A percentile compares a stretch with the other conserved stretches of the same genome.
phyloP scores from a whole-genome alignment of 306 rosid species.

The Gastrolobium villosum region DNA sequence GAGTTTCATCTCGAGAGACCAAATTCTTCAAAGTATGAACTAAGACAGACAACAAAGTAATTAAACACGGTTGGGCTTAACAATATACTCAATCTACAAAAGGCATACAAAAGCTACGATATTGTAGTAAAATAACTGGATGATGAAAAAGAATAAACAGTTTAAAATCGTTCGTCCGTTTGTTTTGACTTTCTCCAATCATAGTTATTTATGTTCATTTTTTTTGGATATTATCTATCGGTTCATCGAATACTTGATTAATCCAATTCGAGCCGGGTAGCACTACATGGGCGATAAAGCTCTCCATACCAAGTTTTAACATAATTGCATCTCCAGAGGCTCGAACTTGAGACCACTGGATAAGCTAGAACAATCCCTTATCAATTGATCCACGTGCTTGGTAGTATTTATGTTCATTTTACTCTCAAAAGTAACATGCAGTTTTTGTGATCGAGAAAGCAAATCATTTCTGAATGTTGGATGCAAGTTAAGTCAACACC shows the following conservation, averaged over 20 bases:
- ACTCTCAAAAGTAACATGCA: neutral
- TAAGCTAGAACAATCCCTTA: no score
- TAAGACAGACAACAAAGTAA: constrained; percentile 42
- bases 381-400: no score
- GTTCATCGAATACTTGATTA: no score
- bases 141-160: neutral
- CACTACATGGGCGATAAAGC: no score
- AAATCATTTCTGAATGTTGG: neutral
- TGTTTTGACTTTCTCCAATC: neutral
- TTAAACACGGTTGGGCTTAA: neutral
- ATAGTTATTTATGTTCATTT: neutral
- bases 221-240: no score
- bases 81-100: no score
- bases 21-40: constrained; percentile 81
- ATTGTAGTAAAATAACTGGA: neutral
- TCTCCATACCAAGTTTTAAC: no score
- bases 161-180: neutral
- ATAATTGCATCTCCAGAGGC: no score
- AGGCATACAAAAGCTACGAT: neutral
- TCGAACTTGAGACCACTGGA: no score
- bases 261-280: no score
- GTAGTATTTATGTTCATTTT: neutral
- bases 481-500: constrained; percentile 7
- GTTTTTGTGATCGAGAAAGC: neutral
- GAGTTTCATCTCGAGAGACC: constrained; percentile 77